Evolutionary conservation across 192 early-diverging fungal species (phyloP).

Genomic region (Entomortierella lignicola): DNA sequence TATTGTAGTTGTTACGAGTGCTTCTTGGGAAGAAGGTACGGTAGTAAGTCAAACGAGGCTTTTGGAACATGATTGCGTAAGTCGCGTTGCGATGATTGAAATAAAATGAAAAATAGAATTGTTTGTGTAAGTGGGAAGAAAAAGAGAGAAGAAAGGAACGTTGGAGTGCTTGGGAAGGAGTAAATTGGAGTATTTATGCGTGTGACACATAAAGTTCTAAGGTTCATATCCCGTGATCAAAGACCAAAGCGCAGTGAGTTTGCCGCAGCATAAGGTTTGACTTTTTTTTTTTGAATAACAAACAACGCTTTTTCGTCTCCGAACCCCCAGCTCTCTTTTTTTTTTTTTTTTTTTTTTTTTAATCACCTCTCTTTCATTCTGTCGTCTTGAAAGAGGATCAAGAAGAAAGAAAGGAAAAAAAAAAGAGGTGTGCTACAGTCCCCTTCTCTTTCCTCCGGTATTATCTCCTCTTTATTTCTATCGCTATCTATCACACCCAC

Average conservation of each 20-base stretch:
- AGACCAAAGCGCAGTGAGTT: too few relatives aligned
- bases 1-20: constrained; percentile 53
- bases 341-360: background rate
- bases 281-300: background rate
- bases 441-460: background rate
- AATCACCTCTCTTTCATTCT: background rate
- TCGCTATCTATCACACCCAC: too few relatives aligned
- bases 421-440: background rate
- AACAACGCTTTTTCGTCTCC: background rate
- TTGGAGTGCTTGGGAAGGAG: too few relatives aligned
- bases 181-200: too few relatives aligned
- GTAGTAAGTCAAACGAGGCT: constrained; percentile 52
- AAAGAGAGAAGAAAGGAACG: background rate
- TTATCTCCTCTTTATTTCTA: background rate
- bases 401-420: background rate
- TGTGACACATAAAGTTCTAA: too few relatives aligned
- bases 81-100: background rate
- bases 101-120: background rate
- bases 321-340: background rate
- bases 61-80: constrained; percentile 41
- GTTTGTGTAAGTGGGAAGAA: background rate
- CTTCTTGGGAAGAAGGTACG: constrained; percentile 53
- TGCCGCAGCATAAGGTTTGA: too few relatives aligned
- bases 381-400: background rate
- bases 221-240: too few relatives aligned